These are phyloP conservation scores for Aspergillus versicolor DNA, from an alignment of 2,329 filamentous ascomycete species.

Conservation along the genomic window DNA sequence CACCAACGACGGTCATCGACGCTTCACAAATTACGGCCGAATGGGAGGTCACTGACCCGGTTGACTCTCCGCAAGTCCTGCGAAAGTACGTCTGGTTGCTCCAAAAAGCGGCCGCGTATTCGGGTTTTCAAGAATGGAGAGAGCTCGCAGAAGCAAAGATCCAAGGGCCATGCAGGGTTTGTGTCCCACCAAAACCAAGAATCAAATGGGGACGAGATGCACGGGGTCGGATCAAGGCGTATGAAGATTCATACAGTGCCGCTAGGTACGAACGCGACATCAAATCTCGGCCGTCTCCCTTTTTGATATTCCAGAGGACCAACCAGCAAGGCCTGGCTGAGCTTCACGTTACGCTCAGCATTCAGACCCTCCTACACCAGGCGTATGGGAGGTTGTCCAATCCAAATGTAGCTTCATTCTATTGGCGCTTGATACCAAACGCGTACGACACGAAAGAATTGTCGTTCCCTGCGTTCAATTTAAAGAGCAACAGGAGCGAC, in stretches of 20 bases:
- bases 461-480: constrained; percentile 39
- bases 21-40: constrained; percentile 13
- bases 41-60: constrained; percentile 30
- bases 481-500: constrained; percentile 46
- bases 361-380: constrained; percentile 38
- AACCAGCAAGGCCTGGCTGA: constrained; percentile 31
- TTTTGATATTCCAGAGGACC: constrained; percentile 40
- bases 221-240: constrained; percentile 38
- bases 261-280: constrained; percentile 51
- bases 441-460: constrained; percentile 37
- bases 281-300: constrained; percentile 48
- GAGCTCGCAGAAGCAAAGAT: constrained; percentile 7
- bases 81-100: constrained; percentile 33
- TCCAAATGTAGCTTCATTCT: constrained; percentile 23
- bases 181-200: constrained; percentile 32
- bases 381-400: constrained; percentile 30
- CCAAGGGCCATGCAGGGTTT: constrained; percentile 25
- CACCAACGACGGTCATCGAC: constrained; percentile 19
- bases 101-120: constrained; percentile 26
- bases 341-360: constrained; percentile 41
- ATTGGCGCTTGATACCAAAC: constrained; percentile 51
- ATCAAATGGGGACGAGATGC: constrained; percentile 34
- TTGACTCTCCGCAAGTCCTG: constrained; percentile 26
- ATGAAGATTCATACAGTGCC: constrained; percentile 54
- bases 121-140: constrained; percentile 31